Percentiles rank a stretch among this genome's conserved stretches.
These are phyloP conservation scores for Aphanomyces cochlioides DNA, from an alignment of 352 stramenopile genomes.

Conservation along the genomic window DNA sequence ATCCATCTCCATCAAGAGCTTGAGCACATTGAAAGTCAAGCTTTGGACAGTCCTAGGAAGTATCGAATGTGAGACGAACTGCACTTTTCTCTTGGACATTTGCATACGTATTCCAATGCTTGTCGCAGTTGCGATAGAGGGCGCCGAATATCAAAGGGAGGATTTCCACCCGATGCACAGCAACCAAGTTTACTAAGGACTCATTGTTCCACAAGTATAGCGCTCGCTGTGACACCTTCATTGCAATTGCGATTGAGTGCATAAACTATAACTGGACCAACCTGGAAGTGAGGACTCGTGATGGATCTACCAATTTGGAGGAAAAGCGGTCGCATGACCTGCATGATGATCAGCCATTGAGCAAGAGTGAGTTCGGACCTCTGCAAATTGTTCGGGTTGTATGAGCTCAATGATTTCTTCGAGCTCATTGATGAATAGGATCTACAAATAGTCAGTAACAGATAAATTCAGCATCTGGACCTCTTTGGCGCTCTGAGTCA, in stretches of 20 bases:
- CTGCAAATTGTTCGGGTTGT: constrained; percentile 68
- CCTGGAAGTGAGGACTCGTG: constrained; percentile 94
- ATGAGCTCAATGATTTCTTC: constrained; percentile 98
- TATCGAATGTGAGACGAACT: not conserved
- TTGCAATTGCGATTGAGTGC: too few species aligned
- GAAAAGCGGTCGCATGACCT: constrained; percentile 78
- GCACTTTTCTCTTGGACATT: too few species aligned
- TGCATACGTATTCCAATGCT: constrained; percentile 85
- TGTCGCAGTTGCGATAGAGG: constrained; percentile 53
- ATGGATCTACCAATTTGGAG: constrained; percentile 80
- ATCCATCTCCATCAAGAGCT: constrained; percentile 82
- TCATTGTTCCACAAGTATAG: constrained; percentile 99
- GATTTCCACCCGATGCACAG: constrained; percentile 71
- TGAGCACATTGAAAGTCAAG: constrained; percentile 71
- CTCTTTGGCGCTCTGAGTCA: constrained; percentile 88
- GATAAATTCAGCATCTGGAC: constrained; percentile 30
- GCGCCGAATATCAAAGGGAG: constrained; percentile 83
- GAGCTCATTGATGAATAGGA: constrained; percentile 97
- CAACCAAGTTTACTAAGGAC: constrained; percentile 89
- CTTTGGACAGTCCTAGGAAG: constrained; percentile 83
- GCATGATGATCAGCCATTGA: not conserved
- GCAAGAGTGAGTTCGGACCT: constrained; percentile 20
- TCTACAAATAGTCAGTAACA: constrained; percentile 44
- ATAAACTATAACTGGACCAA: not conserved
- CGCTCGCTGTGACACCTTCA: constrained; percentile 87